Conservation (phyloP, 805 yeast species). For the Blastobotrys chiropterorum region DNA sequence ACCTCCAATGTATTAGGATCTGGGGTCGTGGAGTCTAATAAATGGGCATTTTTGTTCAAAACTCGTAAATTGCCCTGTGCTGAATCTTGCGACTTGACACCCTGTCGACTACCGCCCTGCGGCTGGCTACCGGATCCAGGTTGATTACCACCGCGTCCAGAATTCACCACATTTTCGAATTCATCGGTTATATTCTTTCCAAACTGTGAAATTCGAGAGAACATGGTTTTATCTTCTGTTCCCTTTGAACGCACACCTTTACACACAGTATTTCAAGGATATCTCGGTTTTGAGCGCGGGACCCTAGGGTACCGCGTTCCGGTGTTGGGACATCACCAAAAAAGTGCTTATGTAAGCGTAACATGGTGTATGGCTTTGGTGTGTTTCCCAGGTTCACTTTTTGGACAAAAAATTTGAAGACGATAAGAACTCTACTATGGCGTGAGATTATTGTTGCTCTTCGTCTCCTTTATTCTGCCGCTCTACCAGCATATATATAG, state of each 20-base stretch:
- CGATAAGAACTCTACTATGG: too few relatives aligned
- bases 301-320: background rate
- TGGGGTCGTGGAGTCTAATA: slow-evolving; percentile 15
- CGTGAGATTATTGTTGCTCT: too few relatives aligned
- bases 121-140: background rate
- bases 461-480: too few relatives aligned
- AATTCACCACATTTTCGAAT: slow-evolving; percentile 37
- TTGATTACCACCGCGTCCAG: slow-evolving; percentile 13
- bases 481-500: too few relatives aligned
- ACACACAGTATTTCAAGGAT: background rate
- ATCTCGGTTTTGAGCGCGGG: background rate
- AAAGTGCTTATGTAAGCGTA: background rate
- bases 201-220: slow-evolving; percentile 52
- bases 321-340: background rate
- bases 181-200: slow-evolving; percentile 62
- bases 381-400: background rate
- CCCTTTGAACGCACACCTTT: too few relatives aligned
- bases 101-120: slow-evolving; percentile 6
- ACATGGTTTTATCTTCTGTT: too few relatives aligned
- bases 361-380: too few relatives aligned
- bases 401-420: background rate
- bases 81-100: slow-evolving; percentile 1
- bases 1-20: slow-evolving; percentile 19
- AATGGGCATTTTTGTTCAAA: slow-evolving; percentile 12
- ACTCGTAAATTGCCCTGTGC: slow-evolving; percentile 4